A percentile compares a stretch with the other conserved stretches of the same genome.
phyloP scores from a whole-genome alignment of 2,329 filamentous ascomycete genomes.

The Magnaporthiopsis poae region DNA sequence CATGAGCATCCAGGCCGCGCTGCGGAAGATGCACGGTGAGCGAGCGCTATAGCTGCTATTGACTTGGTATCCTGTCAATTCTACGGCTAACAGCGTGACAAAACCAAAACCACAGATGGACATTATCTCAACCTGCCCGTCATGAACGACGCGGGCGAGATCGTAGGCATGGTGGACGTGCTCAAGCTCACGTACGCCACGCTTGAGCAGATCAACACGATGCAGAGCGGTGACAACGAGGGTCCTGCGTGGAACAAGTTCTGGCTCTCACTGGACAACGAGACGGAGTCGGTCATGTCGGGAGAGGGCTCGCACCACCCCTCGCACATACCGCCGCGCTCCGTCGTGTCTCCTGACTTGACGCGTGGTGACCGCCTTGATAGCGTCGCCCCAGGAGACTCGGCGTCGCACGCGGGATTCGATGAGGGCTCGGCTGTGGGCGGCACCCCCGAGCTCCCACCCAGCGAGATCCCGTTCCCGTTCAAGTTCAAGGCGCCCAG shows the following conservation, averaged over 20 bases:
- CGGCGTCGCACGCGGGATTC: conserved; percentile 80
- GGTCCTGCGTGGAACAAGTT: conserved; percentile 99
- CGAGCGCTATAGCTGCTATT: conserved; percentile 11
- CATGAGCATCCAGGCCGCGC: conserved; percentile 96
- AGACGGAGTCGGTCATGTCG: conserved; percentile 92
- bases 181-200: conserved; percentile 97
- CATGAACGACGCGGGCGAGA: conserved; percentile 94
- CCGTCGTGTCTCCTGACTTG: conserved; percentile 68
- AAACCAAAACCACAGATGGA: conserved; percentile 53
- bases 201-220: conserved; percentile 93
- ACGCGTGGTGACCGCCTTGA: conserved; percentile 63
- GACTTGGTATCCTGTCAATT: not conserved
- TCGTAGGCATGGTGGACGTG: conserved; percentile 98
- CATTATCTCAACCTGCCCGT: conserved; percentile 97
- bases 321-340: conserved; percentile 58
- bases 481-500: conserved; percentile 99
- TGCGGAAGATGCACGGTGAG: conserved; percentile 97
- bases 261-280: conserved; percentile 90
- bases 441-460: conserved; percentile 37
- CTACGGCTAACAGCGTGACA: not conserved
- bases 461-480: conserved; percentile 71
- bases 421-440: conserved; percentile 56
- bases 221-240: conserved; percentile 78
- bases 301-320: conserved; percentile 73
- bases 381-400: conserved; percentile 85